Percentiles rank a stretch among this genome's conserved stretches.
phyloP scores from a whole-genome alignment of 306 rosid species.

The barrel medic (Medicago truncatula) region MtrunA17r5.0-ANR NC_053046.1:34767001-34767500 shows the following conservation, averaged over 20 bases:
- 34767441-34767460: constrained; percentile 47
- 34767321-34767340: constrained; percentile 44
- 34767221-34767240: constrained; percentile 60
- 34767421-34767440: constrained; percentile 41
- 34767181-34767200: constrained; percentile 68
- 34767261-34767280: constrained; percentile 23
- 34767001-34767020: constrained; percentile 66
- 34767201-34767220: constrained; percentile 80
- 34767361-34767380: constrained; percentile 71
- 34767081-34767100: constrained; percentile 39
- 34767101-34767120: constrained; percentile 65
- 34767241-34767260: constrained; percentile 51
- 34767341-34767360: constrained; percentile 65
- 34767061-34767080: constrained; percentile 52
- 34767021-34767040: constrained; percentile 55
- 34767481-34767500: constrained; percentile 50
- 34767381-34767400: constrained; percentile 55
- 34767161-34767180: constrained; percentile 72
- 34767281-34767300: constrained; percentile 42
- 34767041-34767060: constrained; percentile 64
- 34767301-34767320: constrained; percentile 42
- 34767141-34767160: constrained; percentile 66
- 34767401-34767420: constrained; percentile 43
- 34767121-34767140: constrained; percentile 68
- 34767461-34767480: constrained; percentile 25